A percentile compares a stretch with the other conserved stretches of the same genome.
Evolutionary conservation across 2,329 filamentous ascomycete genomes (phyloP).

Genomic region (Alternaria triticina): DNA sequence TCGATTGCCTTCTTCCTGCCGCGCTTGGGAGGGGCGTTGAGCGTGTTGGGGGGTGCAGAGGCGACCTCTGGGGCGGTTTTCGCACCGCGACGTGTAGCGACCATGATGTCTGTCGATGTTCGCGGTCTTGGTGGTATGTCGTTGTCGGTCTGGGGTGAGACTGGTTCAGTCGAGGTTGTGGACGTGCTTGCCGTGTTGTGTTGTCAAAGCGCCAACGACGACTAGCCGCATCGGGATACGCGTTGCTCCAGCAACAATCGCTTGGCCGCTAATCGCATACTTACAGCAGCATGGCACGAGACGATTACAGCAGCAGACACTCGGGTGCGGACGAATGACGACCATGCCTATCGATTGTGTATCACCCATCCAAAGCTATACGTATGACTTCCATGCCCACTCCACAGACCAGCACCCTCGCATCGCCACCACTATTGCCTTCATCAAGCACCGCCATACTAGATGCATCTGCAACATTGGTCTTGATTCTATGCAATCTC

Average conservation of each 20-base stretch:
- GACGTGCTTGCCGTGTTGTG: conserved; percentile 27
- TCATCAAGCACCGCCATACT: conserved; percentile 54
- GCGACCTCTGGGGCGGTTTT: conserved; percentile 31
- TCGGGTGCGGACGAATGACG: not conserved
- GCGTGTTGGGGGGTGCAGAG: conserved; percentile 31
- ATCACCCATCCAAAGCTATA: conserved; percentile 11
- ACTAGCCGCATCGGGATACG: conserved; percentile 10
- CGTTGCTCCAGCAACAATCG: conserved; percentile 25
- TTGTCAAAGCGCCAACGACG: conserved; percentile 29
- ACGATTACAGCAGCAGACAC: not conserved
- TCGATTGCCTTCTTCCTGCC: conserved; percentile 36
- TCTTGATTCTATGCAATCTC: conserved; percentile 46
- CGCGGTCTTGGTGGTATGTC: conserved; percentile 17
- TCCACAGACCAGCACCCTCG: conserved; percentile 39
- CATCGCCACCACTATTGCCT: not conserved
- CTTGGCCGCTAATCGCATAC: not conserved
- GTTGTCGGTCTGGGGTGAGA: conserved; percentile 12
- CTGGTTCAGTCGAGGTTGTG: conserved; percentile 17
- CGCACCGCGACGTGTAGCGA: conserved; percentile 41
- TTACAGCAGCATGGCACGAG: not conserved
- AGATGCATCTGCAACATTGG: conserved; percentile 63
- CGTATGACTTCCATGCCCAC: conserved; percentile 45
- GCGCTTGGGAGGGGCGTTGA: conserved; percentile 43
- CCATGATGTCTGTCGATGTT: conserved; percentile 33
- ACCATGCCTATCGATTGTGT: not conserved